A percentile compares a stretch with the other conserved stretches of the same genome.
Conservation (phyloP, 83 land plant species). For the Larix sibirica region DNA sequence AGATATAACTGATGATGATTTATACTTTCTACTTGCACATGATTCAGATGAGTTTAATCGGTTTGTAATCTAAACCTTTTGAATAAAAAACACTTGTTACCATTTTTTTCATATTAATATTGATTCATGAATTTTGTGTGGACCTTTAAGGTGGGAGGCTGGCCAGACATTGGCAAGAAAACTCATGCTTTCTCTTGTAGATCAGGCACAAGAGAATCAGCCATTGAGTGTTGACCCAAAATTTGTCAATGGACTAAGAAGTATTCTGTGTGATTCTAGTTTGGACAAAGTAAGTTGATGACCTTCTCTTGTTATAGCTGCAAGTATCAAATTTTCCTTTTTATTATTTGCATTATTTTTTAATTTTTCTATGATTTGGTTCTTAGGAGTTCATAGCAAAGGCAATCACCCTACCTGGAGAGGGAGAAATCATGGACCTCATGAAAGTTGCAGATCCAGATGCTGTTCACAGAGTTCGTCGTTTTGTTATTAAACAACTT, state of each 20-base stretch:
- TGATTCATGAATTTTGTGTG: neutral
- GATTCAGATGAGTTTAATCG: slow-evolving; percentile 96
- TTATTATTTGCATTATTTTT: neutral
- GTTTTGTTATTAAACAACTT: slow-evolving; percentile 72
- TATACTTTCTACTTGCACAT: slow-evolving; percentile 86
- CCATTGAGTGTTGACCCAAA: slow-evolving; percentile 57
- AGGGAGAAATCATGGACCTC: slow-evolving; percentile 91
- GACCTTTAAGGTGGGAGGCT: slow-evolving; percentile 83
- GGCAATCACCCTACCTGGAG: slow-evolving; percentile 89
- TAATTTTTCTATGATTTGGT: neutral
- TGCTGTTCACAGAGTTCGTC: slow-evolving; percentile 91
- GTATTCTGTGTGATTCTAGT: slow-evolving; percentile 64
- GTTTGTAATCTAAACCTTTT: slow-evolving; percentile 27
- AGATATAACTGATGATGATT: slow-evolving; percentile 79
- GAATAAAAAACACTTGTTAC: neutral
- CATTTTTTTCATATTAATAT: neutral
- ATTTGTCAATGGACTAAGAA: slow-evolving; percentile 72
- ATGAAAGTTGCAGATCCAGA: slow-evolving; percentile 97
- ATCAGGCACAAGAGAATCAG: slow-evolving; percentile 63
- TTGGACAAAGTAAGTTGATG: slow-evolving; percentile 68
- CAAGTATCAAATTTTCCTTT: neutral
- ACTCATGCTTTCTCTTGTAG: slow-evolving; percentile 74
- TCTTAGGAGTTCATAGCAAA: slow-evolving; percentile 92
- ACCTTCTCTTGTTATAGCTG: slow-evolving; percentile 6
- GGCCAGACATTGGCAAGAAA: slow-evolving; percentile 91